phyloP scores from a whole-genome alignment of 768 basidiomycete species.

The Postia placenta region DNA sequence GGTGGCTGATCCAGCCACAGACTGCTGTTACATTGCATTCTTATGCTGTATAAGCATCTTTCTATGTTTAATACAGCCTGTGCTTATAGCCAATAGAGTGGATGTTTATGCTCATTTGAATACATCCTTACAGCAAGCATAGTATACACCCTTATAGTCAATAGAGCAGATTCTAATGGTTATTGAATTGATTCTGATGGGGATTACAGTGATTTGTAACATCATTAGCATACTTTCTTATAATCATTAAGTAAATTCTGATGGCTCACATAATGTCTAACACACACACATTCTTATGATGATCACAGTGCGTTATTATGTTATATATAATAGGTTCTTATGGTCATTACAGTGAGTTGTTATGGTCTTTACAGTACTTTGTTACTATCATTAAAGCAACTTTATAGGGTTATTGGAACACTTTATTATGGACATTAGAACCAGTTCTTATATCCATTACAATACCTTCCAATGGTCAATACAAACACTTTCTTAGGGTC shows the following conservation, averaged over 20 bases:
- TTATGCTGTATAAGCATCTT: neutral
- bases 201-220: neutral
- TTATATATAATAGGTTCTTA: neutral
- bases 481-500: neutral
- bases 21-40: too few species aligned
- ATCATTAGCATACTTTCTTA: too few species aligned
- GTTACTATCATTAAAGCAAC: neutral
- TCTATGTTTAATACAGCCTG: neutral
- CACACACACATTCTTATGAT: too few species aligned
- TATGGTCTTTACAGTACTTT: neutral
- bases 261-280: too few species aligned
- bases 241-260: too few species aligned
- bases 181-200: neutral
- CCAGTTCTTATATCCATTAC: neutral
- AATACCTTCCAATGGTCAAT: neutral
- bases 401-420: neutral
- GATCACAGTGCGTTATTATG: neutral
- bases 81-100: neutral
- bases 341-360: neutral
- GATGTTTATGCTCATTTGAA: neutral
- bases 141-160: too few species aligned
- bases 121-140: too few species aligned
- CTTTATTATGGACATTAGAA: too few species aligned
- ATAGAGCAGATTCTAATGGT: neutral
- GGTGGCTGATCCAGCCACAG: too few species aligned